A percentile compares a stretch with the other conserved stretches of the same genome.
Evolutionary conservation across 176 grass and related monocot genomes (phyloP).

Genomic region (Aechmea fasciata): DNA sequence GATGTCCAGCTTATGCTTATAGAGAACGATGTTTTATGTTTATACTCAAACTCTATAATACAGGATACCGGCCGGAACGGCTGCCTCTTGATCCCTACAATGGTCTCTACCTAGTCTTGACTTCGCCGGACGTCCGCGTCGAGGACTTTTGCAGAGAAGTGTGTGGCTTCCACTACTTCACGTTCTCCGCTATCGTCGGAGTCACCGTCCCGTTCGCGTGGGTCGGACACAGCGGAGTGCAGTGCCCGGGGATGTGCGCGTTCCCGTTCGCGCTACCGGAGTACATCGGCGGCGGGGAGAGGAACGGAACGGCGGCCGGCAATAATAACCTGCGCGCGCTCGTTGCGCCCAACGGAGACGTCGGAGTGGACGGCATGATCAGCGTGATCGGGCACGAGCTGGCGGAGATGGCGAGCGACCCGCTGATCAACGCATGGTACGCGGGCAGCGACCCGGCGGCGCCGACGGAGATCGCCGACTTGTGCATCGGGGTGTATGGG

Average conservation of each 20-base stretch:
- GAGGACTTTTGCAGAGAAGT: constrained; percentile 81
- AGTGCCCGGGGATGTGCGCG: constrained; percentile 73
- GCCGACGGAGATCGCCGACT: constrained; percentile 82
- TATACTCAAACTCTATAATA: no score
- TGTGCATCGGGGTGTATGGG: constrained; percentile 70
- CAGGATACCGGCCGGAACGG: constrained; percentile 26
- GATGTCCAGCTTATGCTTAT: no score
- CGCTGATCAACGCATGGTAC: constrained; percentile 81
- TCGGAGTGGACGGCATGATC: constrained; percentile 68
- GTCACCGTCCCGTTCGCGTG: constrained; percentile 74
- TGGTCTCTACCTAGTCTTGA: constrained; percentile 76
- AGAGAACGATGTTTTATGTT: no score
- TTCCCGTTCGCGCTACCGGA: constrained; percentile 52
- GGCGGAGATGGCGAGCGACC: constrained; percentile 65
- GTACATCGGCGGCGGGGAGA: not conserved
- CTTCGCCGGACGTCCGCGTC: constrained; percentile 59
- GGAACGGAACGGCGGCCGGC: not conserved
- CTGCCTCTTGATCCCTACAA: constrained; percentile 57
- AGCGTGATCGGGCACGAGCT: constrained; percentile 73
- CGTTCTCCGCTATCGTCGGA: constrained; percentile 64
- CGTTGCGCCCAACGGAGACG: constrained; percentile 55
- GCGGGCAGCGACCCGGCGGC: constrained; percentile 65
- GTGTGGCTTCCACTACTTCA: constrained; percentile 94
- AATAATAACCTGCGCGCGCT: not conserved
- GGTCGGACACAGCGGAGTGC: constrained; percentile 65